Evolutionary conservation across 2,329 filamentous ascomycete genomes (phyloP), one percentile per base, ranked within the genome.

Genomic region (Spiromastix sp.): DNA sequence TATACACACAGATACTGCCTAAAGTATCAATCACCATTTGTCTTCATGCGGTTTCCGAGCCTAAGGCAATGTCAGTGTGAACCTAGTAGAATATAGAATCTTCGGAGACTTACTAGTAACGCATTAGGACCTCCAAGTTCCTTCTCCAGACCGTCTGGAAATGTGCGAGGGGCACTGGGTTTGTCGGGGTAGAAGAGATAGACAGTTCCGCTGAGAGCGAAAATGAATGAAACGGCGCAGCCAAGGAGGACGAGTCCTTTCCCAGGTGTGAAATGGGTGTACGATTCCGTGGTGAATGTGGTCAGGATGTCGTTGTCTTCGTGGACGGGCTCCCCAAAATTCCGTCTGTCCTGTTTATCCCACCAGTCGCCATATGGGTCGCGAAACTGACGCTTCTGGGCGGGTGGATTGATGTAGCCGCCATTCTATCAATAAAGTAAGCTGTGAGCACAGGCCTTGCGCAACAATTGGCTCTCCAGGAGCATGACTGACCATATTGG

Each of bases 331-430:
- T 98, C 93, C 62, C 87, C 87, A 59, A 84, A 96, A 72, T 98
- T 96, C 54, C 91, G 78, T 58, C 87, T 80, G 63, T 96, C 91
- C 67, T 98, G 91, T 62, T 86, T 82, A 65, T 98, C 89, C 85
- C 86, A 96, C 85, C 86, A 98, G 56, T 85, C 79, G 56, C 64
- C 89, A 59, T 96, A 76, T 22, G 93, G 91, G 61, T 96, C 91
- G 58, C 91, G 85, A 67, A 85, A 83, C 61, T 86, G 80, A 49
- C 89, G 82, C 72, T 94, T 95, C 63, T 89, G 68, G 36, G 71
- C 51, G 29, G 64, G 64, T 45, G 65, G 65, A 46, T 68, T 68
- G 42, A 60, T 56, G 45, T 68, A 69, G 47, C 58, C 59, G 42
- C 57, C 57, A 42, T 68, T 68, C 64, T 68, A 32, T 24, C 15